phyloP scores from a whole-genome alignment of 23 red algal genomes.

The Gracilariopsis chorda region DNA sequence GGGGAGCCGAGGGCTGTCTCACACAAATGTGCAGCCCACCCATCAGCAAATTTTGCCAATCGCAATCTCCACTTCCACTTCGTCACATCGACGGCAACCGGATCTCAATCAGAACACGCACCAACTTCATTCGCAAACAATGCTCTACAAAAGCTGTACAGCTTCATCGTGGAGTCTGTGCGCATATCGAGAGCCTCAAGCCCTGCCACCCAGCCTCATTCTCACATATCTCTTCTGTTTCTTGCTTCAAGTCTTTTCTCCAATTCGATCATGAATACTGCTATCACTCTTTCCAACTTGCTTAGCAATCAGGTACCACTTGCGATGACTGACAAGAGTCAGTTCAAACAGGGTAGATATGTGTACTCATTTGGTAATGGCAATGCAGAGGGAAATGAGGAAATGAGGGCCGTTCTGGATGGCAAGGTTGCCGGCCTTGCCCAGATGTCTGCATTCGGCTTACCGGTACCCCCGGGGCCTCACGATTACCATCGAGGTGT shows the following conservation, averaged over 20 bases:
- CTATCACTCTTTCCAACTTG: constrained; percentile 11
- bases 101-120: not conserved
- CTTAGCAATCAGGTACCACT: not conserved
- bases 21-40: too few relatives aligned
- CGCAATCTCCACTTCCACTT: constrained; percentile 24
- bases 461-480: constrained; percentile 54
- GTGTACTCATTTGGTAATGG: constrained; percentile 48
- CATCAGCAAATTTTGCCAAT: too few relatives aligned
- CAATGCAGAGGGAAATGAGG: constrained; percentile 33
- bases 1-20: too few relatives aligned
- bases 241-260: not conserved
- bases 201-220: constrained; percentile 26
- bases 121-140: not conserved
- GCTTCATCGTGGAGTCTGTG: not conserved
- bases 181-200: not conserved
- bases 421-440: constrained; percentile 58
- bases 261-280: constrained; percentile 4
- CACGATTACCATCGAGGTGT: constrained; percentile 15
- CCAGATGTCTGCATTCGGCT: constrained; percentile 45
- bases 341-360: constrained; percentile 22
- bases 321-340: not conserved
- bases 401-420: constrained; percentile 48
- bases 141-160: not conserved
- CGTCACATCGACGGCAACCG: too few relatives aligned
- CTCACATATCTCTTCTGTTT: not conserved